Evolutionary conservation across 164 flowering plant species (phyloP).

Genomic region (Pachysandra terminalis): DNA sequence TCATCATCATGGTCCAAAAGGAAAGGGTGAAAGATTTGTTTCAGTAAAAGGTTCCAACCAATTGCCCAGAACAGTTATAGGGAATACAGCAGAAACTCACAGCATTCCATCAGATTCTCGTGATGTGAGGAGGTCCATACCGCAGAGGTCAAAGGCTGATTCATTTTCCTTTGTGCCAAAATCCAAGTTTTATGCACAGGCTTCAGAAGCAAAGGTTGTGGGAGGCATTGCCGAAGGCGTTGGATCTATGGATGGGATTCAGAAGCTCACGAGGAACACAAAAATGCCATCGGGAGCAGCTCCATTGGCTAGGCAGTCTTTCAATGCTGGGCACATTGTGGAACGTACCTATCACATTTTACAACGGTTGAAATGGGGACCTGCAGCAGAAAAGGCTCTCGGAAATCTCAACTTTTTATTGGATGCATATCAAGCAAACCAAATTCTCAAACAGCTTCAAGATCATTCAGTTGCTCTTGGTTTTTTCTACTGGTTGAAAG

Average conservation of each 20-base stretch:
- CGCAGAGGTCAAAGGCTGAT: constrained; percentile 37
- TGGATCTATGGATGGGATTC: constrained; percentile 18
- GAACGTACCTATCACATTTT: constrained; percentile 49
- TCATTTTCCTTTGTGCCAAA: constrained; percentile 28
- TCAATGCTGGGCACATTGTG: constrained; percentile 34
- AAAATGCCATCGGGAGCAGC: constrained; percentile 26
- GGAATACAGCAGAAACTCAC: constrained; percentile 27
- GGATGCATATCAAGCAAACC: constrained; percentile 92
- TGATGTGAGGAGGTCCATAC: constrained; percentile 29
- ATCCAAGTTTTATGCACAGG: constrained; percentile 22
- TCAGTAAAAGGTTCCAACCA: constrained; percentile 25
- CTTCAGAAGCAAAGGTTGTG: constrained; percentile 29
- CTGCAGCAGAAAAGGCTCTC: constrained; percentile 76
- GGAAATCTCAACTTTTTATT: constrained; percentile 45
- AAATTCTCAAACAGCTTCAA: constrained; percentile 75
- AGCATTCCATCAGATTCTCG: constrained; percentile 23
- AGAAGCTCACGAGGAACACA: constrained; percentile 29
- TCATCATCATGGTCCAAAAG: constrained; percentile 28
- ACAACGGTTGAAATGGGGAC: constrained; percentile 59
- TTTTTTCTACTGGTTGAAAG: constrained; percentile 86
- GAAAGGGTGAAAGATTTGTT: constrained; percentile 27
- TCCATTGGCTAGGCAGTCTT: constrained; percentile 30
- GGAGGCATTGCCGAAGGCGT: constrained; percentile 9
- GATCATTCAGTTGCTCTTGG: constrained; percentile 78
- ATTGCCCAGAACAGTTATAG: constrained; percentile 21